Conservation (phyloP, 2,329 filamentous ascomycete genomes). For the Aspergillus persii region DNA sequence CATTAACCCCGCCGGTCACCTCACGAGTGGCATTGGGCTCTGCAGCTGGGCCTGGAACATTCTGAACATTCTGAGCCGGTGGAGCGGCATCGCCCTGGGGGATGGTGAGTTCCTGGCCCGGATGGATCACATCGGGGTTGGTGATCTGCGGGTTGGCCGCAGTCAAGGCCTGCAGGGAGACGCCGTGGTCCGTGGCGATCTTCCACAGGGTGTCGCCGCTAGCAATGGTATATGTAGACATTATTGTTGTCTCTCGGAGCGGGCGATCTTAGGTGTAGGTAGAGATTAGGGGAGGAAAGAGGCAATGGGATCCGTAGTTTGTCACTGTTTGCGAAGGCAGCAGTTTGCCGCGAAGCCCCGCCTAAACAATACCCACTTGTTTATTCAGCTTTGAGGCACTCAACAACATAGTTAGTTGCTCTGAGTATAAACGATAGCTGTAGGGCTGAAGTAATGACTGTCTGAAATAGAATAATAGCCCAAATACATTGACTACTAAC, state of each 20-base stretch:
- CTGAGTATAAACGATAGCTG: too few relatives aligned
- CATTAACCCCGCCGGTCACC: background rate
- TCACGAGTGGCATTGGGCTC: background rate
- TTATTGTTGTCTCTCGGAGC: background rate
- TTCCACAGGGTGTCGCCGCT: conserved; percentile 9
- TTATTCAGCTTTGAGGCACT: too few relatives aligned
- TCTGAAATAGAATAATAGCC: too few relatives aligned
- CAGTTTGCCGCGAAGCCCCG: too few relatives aligned
- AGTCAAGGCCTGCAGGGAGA: conserved; percentile 1
- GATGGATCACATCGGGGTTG: conserved; percentile 8
- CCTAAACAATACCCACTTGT: too few relatives aligned
- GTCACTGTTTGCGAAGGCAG: too few relatives aligned
- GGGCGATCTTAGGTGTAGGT: too few relatives aligned
- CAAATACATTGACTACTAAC: too few relatives aligned
- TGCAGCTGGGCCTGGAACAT: background rate
- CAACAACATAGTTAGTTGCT: too few relatives aligned
- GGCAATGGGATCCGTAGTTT: too few relatives aligned
- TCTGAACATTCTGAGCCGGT: background rate
- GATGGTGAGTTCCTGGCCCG: conserved; percentile 4
- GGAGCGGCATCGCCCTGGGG: background rate
- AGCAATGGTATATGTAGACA: conserved; percentile 5
- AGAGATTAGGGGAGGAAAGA: background rate
- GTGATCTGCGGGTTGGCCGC: conserved; percentile 10
- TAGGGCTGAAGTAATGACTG: too few relatives aligned
- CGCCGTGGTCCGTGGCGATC: conserved; percentile 5